These are phyloP conservation scores for Suillus tomentosus DNA, from an alignment of 768 basidiomycete genomes.

Conservation along the genomic window DNA sequence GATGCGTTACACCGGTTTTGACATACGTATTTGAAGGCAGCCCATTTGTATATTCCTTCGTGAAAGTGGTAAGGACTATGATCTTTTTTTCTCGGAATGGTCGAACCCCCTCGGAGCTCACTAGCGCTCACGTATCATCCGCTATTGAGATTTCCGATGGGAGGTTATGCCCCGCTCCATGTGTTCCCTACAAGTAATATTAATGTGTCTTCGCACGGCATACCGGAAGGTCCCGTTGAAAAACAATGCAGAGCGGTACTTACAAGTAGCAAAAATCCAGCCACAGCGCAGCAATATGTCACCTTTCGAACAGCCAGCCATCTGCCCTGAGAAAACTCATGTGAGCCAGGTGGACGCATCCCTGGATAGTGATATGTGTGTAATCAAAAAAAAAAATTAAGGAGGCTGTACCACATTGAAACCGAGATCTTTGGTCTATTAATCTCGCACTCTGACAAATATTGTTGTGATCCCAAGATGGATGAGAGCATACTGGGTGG, in stretches of 20 bases:
- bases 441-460: not conserved
- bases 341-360: not conserved
- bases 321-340: slow-evolving; percentile 6
- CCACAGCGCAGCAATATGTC: not conserved
- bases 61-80: not conserved
- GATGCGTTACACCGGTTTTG: not conserved
- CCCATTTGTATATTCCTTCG: not conserved
- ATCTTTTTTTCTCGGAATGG: not conserved
- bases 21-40: slow-evolving; percentile 1
- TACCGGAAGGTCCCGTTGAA: not conserved
- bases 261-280: not conserved
- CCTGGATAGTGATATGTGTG: not conserved
- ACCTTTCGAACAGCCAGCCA: not conserved
- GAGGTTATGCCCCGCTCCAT: not conserved
- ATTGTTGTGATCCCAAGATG: not conserved
- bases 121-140: not conserved
- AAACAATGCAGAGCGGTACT: not conserved
- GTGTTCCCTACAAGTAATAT: not conserved
- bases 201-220: not conserved
- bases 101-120: not conserved
- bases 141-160: not conserved
- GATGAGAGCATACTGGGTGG: not conserved
- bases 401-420: not conserved
- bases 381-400: slow-evolving; percentile 2
- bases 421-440: not conserved